A percentile compares a stretch with the other conserved stretches of the same genome.
phyloP scores from a whole-genome alignment of 2,329 filamentous ascomycete genomes.

The Diaporthe aspalathi region DNA sequence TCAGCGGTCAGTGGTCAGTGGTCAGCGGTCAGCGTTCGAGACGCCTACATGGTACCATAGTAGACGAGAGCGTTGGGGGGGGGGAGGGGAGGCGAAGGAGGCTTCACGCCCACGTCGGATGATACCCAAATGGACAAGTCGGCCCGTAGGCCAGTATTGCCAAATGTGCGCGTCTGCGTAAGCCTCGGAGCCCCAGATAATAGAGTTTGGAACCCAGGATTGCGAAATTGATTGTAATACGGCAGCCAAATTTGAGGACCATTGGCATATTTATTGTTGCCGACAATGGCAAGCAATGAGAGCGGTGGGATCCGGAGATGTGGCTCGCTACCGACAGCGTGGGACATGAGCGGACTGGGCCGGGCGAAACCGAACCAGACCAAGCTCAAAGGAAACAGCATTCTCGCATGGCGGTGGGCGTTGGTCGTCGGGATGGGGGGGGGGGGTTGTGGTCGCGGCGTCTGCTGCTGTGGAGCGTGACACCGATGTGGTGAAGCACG shows the following conservation, averaged over 20 bases:
- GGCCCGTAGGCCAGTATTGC: neutral
- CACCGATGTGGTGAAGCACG: neutral
- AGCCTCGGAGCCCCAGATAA: neutral
- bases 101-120: neutral
- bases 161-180: neutral
- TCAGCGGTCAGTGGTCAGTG: constrained; percentile 19
- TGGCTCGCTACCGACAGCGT: constrained; percentile 25
- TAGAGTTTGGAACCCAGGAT: constrained; percentile 10
- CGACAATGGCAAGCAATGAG: neutral
- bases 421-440: neutral
- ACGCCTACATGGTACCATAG: constrained; percentile 23
- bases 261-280: neutral
- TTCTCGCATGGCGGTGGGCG: neutral
- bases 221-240: neutral
- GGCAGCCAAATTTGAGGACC: neutral
- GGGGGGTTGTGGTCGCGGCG: no score
- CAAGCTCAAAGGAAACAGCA: neutral
- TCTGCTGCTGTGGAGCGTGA: constrained; percentile 20
- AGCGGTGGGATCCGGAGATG: no score
- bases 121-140: constrained; percentile 28
- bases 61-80: constrained; percentile 5
- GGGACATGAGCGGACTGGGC: neutral
- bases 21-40: constrained; percentile 28
- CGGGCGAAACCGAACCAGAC: neutral
- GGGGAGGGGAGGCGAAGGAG: constrained; percentile 10